Base-by-base conservation (phyloP, 257 asterid species). In the Avicennia marina region DNA sequence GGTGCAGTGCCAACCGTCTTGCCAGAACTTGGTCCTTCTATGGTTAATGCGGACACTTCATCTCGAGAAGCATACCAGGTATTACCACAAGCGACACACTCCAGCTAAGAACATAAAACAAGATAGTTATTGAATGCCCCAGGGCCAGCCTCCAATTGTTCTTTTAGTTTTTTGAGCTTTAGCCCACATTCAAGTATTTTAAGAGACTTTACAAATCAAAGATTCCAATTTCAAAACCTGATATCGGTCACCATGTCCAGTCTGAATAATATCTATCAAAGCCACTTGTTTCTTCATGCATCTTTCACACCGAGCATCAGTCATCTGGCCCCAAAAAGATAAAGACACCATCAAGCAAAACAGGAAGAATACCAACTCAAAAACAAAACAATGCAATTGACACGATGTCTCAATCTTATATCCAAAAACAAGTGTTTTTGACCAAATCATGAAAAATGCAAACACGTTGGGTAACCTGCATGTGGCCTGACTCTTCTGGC, bases 31-130 rank as follows among this genome's bases (percentile, higher is more conserved):
- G 94, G 73, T 32, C 68, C 86, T 42, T 75, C 91, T 36, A 89
- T 81, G 16, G 93, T 79, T 73, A 86, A 44, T 11, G 76, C 16
- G 25, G 97, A 77, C 26, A 70, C 86, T 63, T 81, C 88, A 4
- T 90, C 95, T 51, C 94, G 75, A 24, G 95, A 84, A 17, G 95
- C 84, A 60, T 75, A 86, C 95, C 95, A 86, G 47, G 53, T 54
- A 60, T 84, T 63, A 6, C 97, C 97, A 72, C 97, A 90, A 17
- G 76, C 72, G 53, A 49, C 44, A 51, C 97, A 90, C 71, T 86
- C 85, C 83, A 90, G 73, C 97, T 90, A 86, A 40, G 62, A 48
- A 36, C 41, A 36, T 11, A 5, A 36, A 4, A 36, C 2, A 4
- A 4, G 2, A 36, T 7, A 36, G n/a, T n/a, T n/a, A n/a, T n/a